phyloP scores from a whole-genome alignment of 2,329 filamentous ascomycete species.

The Sclerotiophoma versabilis region DNA sequence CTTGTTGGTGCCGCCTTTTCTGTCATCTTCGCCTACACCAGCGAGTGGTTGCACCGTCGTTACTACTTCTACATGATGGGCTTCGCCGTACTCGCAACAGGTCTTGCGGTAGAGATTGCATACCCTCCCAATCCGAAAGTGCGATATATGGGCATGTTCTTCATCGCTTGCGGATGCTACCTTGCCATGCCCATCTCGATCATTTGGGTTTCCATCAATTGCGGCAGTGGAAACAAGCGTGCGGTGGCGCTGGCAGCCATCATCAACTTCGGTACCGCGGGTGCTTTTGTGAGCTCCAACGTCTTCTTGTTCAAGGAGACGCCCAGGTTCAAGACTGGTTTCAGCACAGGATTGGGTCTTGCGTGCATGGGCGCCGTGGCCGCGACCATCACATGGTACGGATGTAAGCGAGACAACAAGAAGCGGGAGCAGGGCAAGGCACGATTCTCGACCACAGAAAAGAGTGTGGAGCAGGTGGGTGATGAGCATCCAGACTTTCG shows the following conservation, averaged over 20 bases:
- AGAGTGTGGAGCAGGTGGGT: too few relatives aligned
- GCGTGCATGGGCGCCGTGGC: slow-evolving; percentile 46
- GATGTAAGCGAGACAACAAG: slow-evolving; percentile 60
- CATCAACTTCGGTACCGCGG: slow-evolving; percentile 58
- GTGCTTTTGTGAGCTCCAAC: slow-evolving; percentile 61
- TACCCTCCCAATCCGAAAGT: slow-evolving; percentile 51
- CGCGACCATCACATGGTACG: slow-evolving; percentile 48
- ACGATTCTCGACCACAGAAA: too few relatives aligned
- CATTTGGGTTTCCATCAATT: slow-evolving; percentile 64
- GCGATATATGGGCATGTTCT: slow-evolving; percentile 61
- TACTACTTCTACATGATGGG: slow-evolving; percentile 43
- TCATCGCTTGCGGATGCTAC: slow-evolving; percentile 62
- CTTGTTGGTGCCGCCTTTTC: slow-evolving; percentile 39
- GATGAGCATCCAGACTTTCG: too few relatives aligned
- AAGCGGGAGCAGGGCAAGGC: too few relatives aligned
- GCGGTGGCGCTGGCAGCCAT: slow-evolving; percentile 30
- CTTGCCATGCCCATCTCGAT: slow-evolving; percentile 64
- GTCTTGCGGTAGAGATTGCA: slow-evolving; percentile 59
- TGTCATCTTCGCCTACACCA: slow-evolving; percentile 39
- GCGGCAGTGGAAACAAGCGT: slow-evolving; percentile 38
- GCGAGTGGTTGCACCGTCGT: slow-evolving; percentile 35
- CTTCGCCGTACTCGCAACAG: slow-evolving; percentile 52
- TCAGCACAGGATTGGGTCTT: slow-evolving; percentile 39
- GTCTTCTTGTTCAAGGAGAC: slow-evolving; percentile 38
- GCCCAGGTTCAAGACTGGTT: slow-evolving; percentile 36